A percentile compares a stretch with the other conserved stretches of the same genome.
phyloP scores from a whole-genome alignment of 1,284 basidiomycete genomes.

The Sporisorium reilianum region DNA sequence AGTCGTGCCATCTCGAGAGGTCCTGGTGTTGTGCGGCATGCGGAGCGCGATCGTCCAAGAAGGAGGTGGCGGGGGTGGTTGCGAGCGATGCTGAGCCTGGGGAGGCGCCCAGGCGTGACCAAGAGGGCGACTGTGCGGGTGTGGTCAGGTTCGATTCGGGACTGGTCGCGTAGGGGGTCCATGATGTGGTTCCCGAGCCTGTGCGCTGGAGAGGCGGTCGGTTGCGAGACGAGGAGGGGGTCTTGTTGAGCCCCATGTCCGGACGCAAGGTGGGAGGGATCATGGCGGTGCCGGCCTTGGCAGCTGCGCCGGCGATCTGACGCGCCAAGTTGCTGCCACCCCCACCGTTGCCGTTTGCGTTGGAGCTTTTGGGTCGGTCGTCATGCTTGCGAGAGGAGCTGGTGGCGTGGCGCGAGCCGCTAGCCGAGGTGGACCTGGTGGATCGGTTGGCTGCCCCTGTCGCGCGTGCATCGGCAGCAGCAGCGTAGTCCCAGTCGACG shows the following conservation, averaged over 20 bases:
- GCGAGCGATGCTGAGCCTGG: slow-evolving; percentile 7
- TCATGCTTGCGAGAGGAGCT: slow-evolving; percentile 19
- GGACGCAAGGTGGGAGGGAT: slow-evolving; percentile 54
- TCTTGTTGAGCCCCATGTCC: slow-evolving; percentile 28
- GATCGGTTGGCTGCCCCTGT: slow-evolving; percentile 6
- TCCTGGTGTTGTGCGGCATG: slow-evolving; percentile 30
- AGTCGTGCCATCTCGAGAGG: slow-evolving; percentile 35
- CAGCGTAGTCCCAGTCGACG: slow-evolving; percentile 70
- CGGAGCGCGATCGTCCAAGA: slow-evolving; percentile 13
- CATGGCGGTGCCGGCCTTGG: slow-evolving; percentile 59
- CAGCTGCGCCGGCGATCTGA: slow-evolving; percentile 54
- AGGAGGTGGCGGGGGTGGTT: slow-evolving; percentile 11
- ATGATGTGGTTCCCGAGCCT: slow-evolving; percentile 43
- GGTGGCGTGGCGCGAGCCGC: slow-evolving; percentile 12
- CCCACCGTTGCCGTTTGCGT: slow-evolving; percentile 1
- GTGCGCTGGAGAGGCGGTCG: slow-evolving; percentile 36
- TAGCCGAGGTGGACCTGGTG: slow-evolving; percentile 1
- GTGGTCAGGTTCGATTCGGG: slow-evolving; percentile 13
- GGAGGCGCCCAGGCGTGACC: slow-evolving; percentile 4
- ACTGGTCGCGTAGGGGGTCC: slow-evolving; percentile 18
- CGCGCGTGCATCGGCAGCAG: slow-evolving; percentile 20
- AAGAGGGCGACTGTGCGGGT: slow-evolving; percentile 21
- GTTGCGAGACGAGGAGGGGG: slow-evolving; percentile 15
- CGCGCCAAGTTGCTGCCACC: slow-evolving; percentile 50
- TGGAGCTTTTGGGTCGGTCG: slow-evolving; percentile 23